Conservation (phyloP, 345 rosid genomes). For the Noccaea bulbosa region DNA sequence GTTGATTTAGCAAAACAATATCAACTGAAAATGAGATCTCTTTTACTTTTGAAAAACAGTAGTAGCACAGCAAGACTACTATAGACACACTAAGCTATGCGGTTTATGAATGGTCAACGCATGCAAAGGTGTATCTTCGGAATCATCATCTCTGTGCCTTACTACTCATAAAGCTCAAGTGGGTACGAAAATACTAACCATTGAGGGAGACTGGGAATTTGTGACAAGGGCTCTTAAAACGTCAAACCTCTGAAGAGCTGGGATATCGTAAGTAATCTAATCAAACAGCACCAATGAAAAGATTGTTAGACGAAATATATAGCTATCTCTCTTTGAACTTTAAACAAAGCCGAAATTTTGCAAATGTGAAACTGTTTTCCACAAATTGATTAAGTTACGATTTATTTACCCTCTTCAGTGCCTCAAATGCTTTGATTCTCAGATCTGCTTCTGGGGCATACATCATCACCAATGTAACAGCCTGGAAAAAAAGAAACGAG, state of each 20-base stretch:
- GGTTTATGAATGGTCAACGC: conserved; percentile 22
- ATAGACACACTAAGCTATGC: conserved; percentile 18
- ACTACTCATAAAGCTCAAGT: conserved; percentile 10
- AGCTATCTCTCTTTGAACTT: neutral
- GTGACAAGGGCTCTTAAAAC: conserved; percentile 64
- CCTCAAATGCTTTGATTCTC: conserved; percentile 75
- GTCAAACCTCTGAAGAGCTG: conserved; percentile 62
- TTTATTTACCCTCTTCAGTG: conserved; percentile 63
- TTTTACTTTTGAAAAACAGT: neutral
- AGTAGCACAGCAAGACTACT: conserved; percentile 6
- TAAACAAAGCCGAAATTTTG: conserved; percentile 12
- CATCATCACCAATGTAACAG: conserved; percentile 56
- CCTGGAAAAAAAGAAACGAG: conserved; percentile 51
- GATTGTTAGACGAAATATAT: conserved; percentile 13
- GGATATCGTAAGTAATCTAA: conserved; percentile 81
- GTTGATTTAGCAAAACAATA: conserved; percentile 10
- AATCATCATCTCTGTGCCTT: conserved; percentile 11
- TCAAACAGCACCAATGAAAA: conserved; percentile 26
- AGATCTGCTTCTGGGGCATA: conserved; percentile 56
- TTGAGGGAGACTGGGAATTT: conserved; percentile 67
- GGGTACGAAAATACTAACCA: conserved; percentile 56
- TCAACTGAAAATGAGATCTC: conserved; percentile 4
- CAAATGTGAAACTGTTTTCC: neutral
- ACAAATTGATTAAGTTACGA: conserved; percentile 10
- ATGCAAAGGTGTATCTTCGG: conserved; percentile 21